Evolutionary conservation across 2,329 filamentous ascomycete genomes (phyloP).

Genomic region (Thielaviopsis punctulata): DNA sequence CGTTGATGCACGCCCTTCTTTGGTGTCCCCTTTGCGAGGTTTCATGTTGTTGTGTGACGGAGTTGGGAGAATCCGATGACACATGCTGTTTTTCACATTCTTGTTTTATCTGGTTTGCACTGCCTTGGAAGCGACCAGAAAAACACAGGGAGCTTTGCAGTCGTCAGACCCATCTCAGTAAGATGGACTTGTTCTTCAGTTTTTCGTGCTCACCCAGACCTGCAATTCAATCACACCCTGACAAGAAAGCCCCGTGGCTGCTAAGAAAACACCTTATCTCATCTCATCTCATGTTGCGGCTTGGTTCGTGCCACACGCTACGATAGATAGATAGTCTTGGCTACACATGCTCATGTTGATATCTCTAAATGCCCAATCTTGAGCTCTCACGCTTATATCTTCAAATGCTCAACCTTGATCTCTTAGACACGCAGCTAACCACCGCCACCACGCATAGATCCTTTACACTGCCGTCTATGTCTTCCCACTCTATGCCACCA

Average conservation of each 20-base stretch:
- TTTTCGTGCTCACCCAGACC: too few relatives aligned
- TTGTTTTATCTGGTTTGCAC: too few relatives aligned
- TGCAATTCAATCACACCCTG: too few relatives aligned
- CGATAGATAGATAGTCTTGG: background rate
- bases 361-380: background rate
- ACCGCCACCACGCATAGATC: constrained; percentile 31
- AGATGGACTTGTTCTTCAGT: too few relatives aligned
- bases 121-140: too few relatives aligned
- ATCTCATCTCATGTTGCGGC: background rate
- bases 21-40: background rate
- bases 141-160: too few relatives aligned
- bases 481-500: constrained; percentile 71
- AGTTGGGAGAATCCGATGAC: background rate
- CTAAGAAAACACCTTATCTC: background rate
- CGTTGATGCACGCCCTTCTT: background rate
- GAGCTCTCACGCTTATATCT: background rate
- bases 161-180: too few relatives aligned
- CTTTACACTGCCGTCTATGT: constrained; percentile 82
- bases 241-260: too few relatives aligned
- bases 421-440: background rate
- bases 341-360: too few relatives aligned
- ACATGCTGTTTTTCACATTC: background rate
- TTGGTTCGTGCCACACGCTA: background rate
- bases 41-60: background rate
- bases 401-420: background rate